Conservation (phyloP, 2,329 filamentous ascomycete genomes). For the Arthrobotrys pseudoclavata region DNA sequence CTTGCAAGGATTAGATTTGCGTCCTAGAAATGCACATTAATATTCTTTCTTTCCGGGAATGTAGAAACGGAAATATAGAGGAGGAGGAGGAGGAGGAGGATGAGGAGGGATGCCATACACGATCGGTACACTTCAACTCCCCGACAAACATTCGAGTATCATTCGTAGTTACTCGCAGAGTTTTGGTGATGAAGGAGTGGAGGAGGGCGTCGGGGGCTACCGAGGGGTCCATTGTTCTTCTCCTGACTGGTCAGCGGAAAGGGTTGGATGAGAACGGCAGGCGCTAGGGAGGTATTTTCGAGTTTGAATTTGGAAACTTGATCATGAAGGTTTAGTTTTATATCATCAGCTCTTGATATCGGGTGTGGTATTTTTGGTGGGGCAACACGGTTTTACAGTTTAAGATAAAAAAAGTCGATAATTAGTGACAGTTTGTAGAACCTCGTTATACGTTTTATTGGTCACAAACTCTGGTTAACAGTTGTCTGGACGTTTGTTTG, state of each 20-base stretch:
- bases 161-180: constrained; percentile 81
- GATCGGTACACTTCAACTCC: constrained; percentile 93
- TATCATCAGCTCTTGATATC: constrained; percentile 2
- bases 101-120: constrained; percentile 71
- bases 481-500: no score
- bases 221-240: constrained; percentile 21
- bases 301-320: no score
- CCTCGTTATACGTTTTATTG: no score
- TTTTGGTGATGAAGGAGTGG: constrained; percentile 79
- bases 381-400: constrained; percentile 42
- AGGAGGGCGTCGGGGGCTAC: constrained; percentile 30
- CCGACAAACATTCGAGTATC: constrained; percentile 92
- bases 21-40: constrained; percentile 71
- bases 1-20: constrained; percentile 87
- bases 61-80: neutral
- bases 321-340: no score
- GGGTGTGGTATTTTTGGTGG: constrained; percentile 25
- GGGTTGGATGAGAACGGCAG: neutral
- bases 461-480: no score
- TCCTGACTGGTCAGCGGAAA: neutral
- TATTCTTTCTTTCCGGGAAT: no score
- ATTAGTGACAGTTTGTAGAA: no score
- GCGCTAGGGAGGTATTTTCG: no score
- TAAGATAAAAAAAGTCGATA: no score
- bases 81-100: neutral